Evolutionary conservation across 1,284 basidiomycete species (phyloP), one percentile per base, ranked within the genome.

Genomic region (Melampsora americana): DNA sequence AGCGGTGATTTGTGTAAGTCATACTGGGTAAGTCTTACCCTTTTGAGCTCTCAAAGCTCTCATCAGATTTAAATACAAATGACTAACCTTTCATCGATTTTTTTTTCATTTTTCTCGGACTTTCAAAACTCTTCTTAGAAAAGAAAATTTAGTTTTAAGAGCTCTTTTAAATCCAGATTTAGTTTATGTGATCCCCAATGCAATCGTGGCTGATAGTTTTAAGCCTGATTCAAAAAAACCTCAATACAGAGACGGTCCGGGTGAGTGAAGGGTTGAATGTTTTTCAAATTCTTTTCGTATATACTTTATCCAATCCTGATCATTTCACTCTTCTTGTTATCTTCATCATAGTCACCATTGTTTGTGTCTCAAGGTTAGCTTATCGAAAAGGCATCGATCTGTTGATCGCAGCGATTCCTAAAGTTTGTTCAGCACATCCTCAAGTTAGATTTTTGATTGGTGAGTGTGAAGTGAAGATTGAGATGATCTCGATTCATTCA

Each of bases 311-410:
- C 18, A 4, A 18, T 39, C 44, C 26, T 9, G 28, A 30, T 66
- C 28, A 18, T 5, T n/a, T 32, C n/a, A 16, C n/a, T 44, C 48
- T 67, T n/a, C 16, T 73, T 48, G 62, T 46, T 32, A 32, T 62
- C 62, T n/a, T n/a, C n/a, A n/a, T 56, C 23, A 1, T 79, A 95
- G 93, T 98, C 77, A 97, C 91, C 0, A 92, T 99, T 66, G 90
- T 99, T 11, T 89, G 97, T 28, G 84, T 99, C n/a, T 93, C 93
- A 11, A 89, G 96, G n/a, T 85, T 99, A 39, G 93, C 92, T 0
- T 98, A 99, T 81, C 88, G 96, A 61, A 99, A 99, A 84, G 96
- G 96, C 1, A 91, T 99, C 77, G 96, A 99, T 81, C 87, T 99
- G 3, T 88, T 99, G 20, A 91, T 98, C 0, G 92, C 92, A 0